A percentile compares a stretch with the other conserved stretches of the same genome.
Evolutionary conservation across 495 filamentous ascomycete species (phyloP).

Genomic region (Collariella sp.): DNA sequence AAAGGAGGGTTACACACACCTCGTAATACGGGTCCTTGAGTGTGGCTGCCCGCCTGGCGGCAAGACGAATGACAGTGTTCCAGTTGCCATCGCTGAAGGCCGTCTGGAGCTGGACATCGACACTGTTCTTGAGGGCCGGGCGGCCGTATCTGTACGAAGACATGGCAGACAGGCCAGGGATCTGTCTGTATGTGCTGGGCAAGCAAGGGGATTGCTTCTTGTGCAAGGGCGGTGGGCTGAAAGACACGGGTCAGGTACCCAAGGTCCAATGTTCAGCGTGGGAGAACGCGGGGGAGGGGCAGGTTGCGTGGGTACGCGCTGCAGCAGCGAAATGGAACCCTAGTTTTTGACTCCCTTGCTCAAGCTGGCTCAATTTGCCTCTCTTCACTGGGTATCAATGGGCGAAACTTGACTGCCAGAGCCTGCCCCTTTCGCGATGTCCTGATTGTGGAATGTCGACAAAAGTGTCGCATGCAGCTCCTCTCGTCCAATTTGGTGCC

Average conservation of each 20-base stretch:
- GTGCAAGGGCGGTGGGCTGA: background rate
- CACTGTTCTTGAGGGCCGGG: conserved; percentile 29
- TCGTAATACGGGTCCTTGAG: conserved; percentile 42
- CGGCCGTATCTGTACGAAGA: conserved; percentile 20
- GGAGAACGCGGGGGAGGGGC: no score
- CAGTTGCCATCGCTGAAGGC: conserved; percentile 39
- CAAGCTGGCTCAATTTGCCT: no score
- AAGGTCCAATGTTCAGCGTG: no score
- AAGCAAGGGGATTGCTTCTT: background rate
- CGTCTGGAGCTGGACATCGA: conserved; percentile 32
- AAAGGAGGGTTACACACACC: conserved; percentile 20
- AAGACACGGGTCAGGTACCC: background rate
- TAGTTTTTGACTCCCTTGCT: no score
- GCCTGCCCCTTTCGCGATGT: no score
- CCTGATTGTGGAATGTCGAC: no score
- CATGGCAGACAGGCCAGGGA: conserved; percentile 12
- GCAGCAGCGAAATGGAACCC: no score
- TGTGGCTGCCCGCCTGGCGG: conserved; percentile 32
- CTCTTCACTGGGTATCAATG: no score
- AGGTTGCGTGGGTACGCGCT: background rate
- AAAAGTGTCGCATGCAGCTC: background rate
- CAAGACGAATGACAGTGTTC: conserved; percentile 32
- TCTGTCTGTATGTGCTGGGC: no score
- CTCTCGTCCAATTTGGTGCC: background rate
- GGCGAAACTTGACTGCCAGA: no score